These are phyloP conservation scores for Linnemannia elongata DNA, from an alignment of 192 early-diverging fungal species.

Conservation along the genomic window DNA sequence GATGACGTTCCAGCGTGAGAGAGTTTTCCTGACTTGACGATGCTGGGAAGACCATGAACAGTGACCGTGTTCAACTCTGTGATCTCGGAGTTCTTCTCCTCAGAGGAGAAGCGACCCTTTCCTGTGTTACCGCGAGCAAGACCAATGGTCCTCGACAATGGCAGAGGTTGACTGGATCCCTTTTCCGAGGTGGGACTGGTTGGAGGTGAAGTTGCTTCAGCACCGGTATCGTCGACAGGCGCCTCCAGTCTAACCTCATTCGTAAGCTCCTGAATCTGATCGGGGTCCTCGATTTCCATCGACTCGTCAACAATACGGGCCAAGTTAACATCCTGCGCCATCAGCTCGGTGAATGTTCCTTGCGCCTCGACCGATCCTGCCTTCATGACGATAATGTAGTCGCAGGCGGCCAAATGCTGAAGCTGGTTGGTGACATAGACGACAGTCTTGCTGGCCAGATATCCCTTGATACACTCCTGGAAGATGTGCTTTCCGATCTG, in stretches of 20 bases:
- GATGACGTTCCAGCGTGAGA: conserved; percentile 1
- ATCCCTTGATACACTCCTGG: conserved; percentile 63
- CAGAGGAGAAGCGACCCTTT: conserved; percentile 18
- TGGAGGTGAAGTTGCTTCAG: neutral
- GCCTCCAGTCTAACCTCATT: conserved; percentile 58
- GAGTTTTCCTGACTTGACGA: conserved; percentile 10
- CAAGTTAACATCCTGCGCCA: conserved; percentile 73
- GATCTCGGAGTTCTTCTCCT: neutral
- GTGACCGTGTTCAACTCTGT: conserved; percentile 21
- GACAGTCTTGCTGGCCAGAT: conserved; percentile 69
- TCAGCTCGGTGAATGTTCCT: conserved; percentile 73
- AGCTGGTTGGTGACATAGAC: conserved; percentile 80
- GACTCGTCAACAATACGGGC: conserved; percentile 74
- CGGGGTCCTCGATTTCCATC: conserved; percentile 70
- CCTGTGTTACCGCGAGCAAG: conserved; percentile 14
- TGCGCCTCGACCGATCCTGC: conserved; percentile 64
- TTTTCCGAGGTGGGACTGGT: conserved; percentile 22
- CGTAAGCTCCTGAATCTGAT: conserved; percentile 59
- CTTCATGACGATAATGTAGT: conserved; percentile 72
- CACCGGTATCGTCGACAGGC: conserved; percentile 50
- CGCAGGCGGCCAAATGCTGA: conserved; percentile 69
- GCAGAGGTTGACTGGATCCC: conserved; percentile 8
- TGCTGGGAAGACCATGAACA: conserved; percentile 25
- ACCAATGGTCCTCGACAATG: conserved; percentile 31
- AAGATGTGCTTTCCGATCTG: conserved; percentile 66